phyloP scores from a whole-genome alignment of 1,284 basidiomycete genomes.

The Coriolopsis trogii region DNA sequence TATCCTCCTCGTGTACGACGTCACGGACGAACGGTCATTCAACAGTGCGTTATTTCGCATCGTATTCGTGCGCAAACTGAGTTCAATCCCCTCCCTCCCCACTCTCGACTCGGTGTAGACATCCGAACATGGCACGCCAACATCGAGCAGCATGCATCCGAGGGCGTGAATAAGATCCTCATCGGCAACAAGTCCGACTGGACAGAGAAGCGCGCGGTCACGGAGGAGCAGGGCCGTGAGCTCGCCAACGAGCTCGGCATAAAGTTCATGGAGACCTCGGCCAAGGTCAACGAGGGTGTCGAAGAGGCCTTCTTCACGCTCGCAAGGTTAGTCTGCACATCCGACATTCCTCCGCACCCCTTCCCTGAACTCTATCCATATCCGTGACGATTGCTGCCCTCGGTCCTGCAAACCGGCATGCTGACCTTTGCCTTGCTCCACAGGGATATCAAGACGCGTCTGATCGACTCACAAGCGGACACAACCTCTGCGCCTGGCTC shows the following conservation, averaged over 20 bases:
- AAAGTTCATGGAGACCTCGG: slow-evolving; percentile 97
- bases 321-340: slow-evolving; percentile 69
- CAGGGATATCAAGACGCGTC: slow-evolving; percentile 95
- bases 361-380: neutral
- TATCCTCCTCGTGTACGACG: slow-evolving; percentile 97
- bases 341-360: neutral
- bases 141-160: slow-evolving; percentile 98
- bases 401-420: slow-evolving; percentile 6
- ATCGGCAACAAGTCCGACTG: slow-evolving; percentile 99
- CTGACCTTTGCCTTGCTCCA: neutral
- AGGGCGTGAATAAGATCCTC: slow-evolving; percentile 98
- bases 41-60: slow-evolving; percentile 70
- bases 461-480: slow-evolving; percentile 94
- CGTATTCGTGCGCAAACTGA: slow-evolving; percentile 2
- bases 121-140: slow-evolving; percentile 99
- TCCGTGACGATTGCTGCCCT: neutral
- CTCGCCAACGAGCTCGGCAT: slow-evolving; percentile 90
- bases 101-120: slow-evolving; percentile 54
- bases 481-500: slow-evolving; percentile 49
- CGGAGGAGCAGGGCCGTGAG: slow-evolving; percentile 81
- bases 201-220: slow-evolving; percentile 94
- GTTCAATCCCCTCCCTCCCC: neutral
- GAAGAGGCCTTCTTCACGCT: slow-evolving; percentile 99
- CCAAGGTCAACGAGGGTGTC: slow-evolving; percentile 97
- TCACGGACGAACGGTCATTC: slow-evolving; percentile 98